Base-by-base conservation (phyloP, 441 rosid species). In the Raphanus hybrid region DNA sequence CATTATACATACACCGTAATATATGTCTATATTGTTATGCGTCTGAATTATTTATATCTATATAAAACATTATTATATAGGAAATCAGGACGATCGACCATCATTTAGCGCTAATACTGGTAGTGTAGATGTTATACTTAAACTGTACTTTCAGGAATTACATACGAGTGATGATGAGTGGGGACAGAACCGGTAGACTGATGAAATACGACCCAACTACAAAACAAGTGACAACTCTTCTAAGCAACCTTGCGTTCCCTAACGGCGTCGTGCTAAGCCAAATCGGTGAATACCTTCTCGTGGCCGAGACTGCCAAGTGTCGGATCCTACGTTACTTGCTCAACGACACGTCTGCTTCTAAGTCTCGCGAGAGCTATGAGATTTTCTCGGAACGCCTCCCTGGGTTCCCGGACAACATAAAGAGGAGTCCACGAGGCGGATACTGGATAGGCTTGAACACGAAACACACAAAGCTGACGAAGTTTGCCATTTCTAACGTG, bases 341-440 rank as follows among this genome's bases (percentile, higher is more conserved):
- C 4, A 81, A 76, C 41, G 65, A 70, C 43, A 70, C 79, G 54
- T 66, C 76, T 18, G 12, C 48, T 8, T 9, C 26, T 16, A 34
- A 69, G 6, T 32, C 75, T 29, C 60, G 11, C 48, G 45, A 64
- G 3, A 15, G 8, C 75, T 79, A 66, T 76, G 82, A 80, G 12
- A 11, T 80, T 3, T 80, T 80, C 57, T 76, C 83, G 9, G 75
- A 80, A 4, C 54, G 3, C 29, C 85, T 89, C 54, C 87, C 86
- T 1, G 91, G 93, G 8, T 87, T 87, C 55, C 91, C 90, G 8
- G 91, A 89, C 67, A 89, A 87, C 69, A 82, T 89, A 76, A 89
- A 77, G 74, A 82, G 79, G 37, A 89, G 88, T 64, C 91, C 88
- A 0, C 82, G 88, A 74, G 90, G 87, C 8, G 91, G 88, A 11